phyloP scores from a whole-genome alignment of 2,329 filamentous ascomycete species.

The Tolypocladium album region DNA sequence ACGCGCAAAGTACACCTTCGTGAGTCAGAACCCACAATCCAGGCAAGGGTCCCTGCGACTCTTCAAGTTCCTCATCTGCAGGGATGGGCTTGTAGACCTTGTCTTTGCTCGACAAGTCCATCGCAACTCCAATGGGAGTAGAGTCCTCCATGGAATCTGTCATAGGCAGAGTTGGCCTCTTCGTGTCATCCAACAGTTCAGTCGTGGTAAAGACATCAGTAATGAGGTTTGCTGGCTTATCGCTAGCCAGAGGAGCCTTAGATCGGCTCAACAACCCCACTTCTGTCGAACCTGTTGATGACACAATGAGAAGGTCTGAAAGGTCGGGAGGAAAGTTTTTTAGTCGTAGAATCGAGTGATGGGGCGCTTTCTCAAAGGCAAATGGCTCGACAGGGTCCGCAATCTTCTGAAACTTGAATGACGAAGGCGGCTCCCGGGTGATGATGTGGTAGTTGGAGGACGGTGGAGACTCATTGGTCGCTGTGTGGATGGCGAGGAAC shows the following conservation, averaged over 20 bases:
- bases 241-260: conserved; percentile 52
- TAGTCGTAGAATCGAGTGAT: conserved; percentile 69
- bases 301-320: conserved; percentile 70
- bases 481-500: conserved; percentile 73
- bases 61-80: conserved; percentile 63
- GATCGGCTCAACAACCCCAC: conserved; percentile 70
- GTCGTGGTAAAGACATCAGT: conserved; percentile 64
- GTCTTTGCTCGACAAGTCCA: conserved; percentile 78
- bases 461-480: conserved; percentile 44
- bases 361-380: conserved; percentile 53
- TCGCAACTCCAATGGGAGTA: conserved; percentile 66
- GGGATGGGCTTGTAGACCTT: conserved; percentile 69
- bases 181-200: conserved; percentile 61
- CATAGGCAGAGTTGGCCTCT: conserved; percentile 66
- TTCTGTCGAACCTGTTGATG: conserved; percentile 70
- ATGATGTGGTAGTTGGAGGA: conserved; percentile 72
- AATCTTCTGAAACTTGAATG: conserved; percentile 64
- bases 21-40: conserved; percentile 79
- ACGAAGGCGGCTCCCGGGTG: conserved; percentile 47
- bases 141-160: conserved; percentile 49
- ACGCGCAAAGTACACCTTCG: conserved; percentile 72
- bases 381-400: conserved; percentile 66
- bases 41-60: conserved; percentile 72
- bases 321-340: conserved; percentile 72
- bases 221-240: conserved; percentile 47